Base-by-base conservation (phyloP, 163 green algal species). In the Chloroidium sp. region DNA sequence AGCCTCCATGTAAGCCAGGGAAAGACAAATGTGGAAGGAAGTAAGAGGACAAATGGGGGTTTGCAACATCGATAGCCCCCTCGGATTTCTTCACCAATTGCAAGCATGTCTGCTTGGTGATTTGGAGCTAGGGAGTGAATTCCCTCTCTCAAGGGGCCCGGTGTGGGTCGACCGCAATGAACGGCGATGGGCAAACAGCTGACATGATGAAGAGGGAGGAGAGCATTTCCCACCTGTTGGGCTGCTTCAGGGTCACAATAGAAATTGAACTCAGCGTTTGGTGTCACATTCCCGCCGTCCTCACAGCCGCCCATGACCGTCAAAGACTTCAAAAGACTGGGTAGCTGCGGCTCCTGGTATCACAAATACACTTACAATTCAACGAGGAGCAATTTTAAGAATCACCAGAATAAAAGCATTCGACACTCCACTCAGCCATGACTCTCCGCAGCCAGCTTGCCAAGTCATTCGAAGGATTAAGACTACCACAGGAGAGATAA, bases 201-300 rank as follows among this genome's bases (percentile, higher is more conserved):
- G 8, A 6, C 36, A 69, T 59, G 12, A 62, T 6, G 58, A 10
- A 6, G 4, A 68, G n/a, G 58, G 2, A 6, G 82, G 69, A 69
- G 36, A 36, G 36, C 36, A 36, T 36, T 85, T 82, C 62, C 81
- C 78, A 86, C 82, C 69, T 84, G n/a, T 2, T 80, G 76, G 0
- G 83, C 80, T 13, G 83, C 83, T 61, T 87, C 83, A 62, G 83
- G 80, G 64, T 87, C 83, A 61, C 74, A 82, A 13, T 84, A 75
- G 68, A 87, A 87, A 61, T 87, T 87, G 77, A 83, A 87, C 36
- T 87, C 83, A 58, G 80, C 78, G n/a, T 60, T 67, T 1, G 83
- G 77, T 3, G 80, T 87, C 59, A 84, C 69, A 69, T 87, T 87
- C 3, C 83, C 83, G 4, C 74, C 72, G 8, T 67, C 59, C 10